A percentile compares a stretch with the other conserved stretches of the same genome.
phyloP scores from a whole-genome alignment of 2,329 filamentous ascomycete species.

The Epichloe hybrida region DNA sequence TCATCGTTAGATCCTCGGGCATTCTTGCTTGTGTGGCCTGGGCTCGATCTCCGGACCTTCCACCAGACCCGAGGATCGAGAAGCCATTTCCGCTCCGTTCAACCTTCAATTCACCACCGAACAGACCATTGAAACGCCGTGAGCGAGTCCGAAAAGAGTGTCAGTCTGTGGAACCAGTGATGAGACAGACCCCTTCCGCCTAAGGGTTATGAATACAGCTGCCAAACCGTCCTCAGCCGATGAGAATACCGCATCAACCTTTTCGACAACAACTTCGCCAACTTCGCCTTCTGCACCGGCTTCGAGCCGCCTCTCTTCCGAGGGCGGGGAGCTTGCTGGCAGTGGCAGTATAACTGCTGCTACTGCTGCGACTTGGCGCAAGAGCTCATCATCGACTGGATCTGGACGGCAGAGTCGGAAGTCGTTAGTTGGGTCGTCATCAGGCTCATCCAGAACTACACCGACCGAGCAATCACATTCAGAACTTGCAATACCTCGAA shows the following conservation, averaged over 20 bases:
- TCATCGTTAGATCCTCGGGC: neutral
- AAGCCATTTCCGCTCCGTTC: slow-evolving; percentile 6
- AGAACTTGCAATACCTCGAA: slow-evolving; percentile 13
- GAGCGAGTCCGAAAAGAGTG: neutral
- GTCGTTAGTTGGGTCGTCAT: neutral
- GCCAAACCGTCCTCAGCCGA: neutral
- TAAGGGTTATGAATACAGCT: slow-evolving; percentile 3
- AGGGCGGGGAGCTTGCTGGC: neutral
- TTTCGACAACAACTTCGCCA: neutral
- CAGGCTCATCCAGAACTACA: slow-evolving; percentile 2
- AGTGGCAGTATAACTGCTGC: slow-evolving; percentile 1
- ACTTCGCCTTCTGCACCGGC: neutral
- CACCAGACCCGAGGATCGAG: slow-evolving; percentile 7
- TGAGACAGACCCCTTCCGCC: neutral
- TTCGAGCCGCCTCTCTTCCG: neutral
- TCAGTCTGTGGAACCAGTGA: neutral
- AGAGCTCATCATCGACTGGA: slow-evolving; percentile 1
- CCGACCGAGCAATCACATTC: slow-evolving; percentile 2
- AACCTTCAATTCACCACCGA: slow-evolving; percentile 6
- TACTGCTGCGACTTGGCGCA: neutral
- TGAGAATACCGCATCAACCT: neutral
- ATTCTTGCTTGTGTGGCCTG: neutral
- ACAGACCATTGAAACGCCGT: slow-evolving; percentile 5
- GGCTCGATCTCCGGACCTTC: slow-evolving; percentile 7
- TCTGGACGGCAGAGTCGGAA: slow-evolving; percentile 1